phyloP scores from a whole-genome alignment of 2,329 filamentous ascomycete genomes.

The Chaetoscypha palmicola region DNA sequence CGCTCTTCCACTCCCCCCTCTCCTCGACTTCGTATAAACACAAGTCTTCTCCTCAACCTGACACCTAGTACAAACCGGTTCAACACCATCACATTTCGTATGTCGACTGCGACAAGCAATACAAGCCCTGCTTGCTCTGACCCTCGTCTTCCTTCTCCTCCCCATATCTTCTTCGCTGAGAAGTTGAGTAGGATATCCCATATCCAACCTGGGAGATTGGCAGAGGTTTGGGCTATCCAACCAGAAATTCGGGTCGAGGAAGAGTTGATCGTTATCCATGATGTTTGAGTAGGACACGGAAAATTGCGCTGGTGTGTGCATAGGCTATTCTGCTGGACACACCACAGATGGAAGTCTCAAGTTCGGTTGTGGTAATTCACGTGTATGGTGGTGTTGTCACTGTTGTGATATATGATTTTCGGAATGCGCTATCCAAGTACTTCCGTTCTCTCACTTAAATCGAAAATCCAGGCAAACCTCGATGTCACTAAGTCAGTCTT shows the following conservation, averaged over 20 bases:
- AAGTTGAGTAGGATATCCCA: constrained; percentile 3
- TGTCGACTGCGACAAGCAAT: constrained; percentile 45
- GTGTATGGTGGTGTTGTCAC: too few species aligned
- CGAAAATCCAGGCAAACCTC: too few species aligned
- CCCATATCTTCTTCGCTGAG: neutral
- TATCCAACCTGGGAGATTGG: neutral
- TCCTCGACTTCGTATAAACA: constrained; percentile 43
- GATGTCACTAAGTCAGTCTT: too few species aligned
- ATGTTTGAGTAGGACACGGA: neutral
- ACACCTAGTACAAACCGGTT: constrained; percentile 42
- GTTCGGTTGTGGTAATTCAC: too few species aligned
- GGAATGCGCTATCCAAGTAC: too few species aligned
- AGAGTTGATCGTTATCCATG: neutral
- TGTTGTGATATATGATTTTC: too few species aligned
- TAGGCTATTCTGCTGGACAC: too few species aligned
- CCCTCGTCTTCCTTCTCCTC: constrained; percentile 10
- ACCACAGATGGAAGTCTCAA: too few species aligned
- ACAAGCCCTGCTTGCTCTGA: constrained; percentile 38
- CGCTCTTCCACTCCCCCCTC: constrained; percentile 33
- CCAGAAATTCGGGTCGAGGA: constrained; percentile 1
- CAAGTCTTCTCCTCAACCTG: constrained; percentile 38
- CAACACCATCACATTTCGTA: constrained; percentile 45
- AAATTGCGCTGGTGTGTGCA: neutral
- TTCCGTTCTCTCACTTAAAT: too few species aligned
- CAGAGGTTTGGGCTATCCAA: neutral